Evolutionary conservation across 441 rosid species (phyloP).

Genomic region (Croton setiger): DNA sequence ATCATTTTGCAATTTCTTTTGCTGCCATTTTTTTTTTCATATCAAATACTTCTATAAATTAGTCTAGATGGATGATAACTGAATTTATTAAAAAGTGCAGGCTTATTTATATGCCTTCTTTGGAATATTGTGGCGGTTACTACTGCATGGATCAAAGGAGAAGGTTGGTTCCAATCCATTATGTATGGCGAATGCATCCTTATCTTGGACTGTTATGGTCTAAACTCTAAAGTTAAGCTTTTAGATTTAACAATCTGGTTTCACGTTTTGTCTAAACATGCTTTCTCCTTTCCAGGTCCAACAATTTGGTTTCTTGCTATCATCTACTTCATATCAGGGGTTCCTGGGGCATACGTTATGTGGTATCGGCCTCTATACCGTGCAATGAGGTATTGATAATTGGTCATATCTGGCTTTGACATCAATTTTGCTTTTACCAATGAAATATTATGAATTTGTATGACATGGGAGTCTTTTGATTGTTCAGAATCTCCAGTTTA

Average conservation of each 20-base stretch:
- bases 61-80: slow-evolving; percentile 13
- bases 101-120: slow-evolving; percentile 66
- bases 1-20: background rate
- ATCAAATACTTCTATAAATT: background rate
- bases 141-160: slow-evolving; percentile 89
- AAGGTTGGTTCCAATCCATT: slow-evolving; percentile 46
- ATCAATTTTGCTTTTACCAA: background rate
- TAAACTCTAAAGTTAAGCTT: background rate
- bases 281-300: slow-evolving; percentile 49
- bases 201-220: background rate
- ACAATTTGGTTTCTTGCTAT: slow-evolving; percentile 95
- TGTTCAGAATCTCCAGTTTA: background rate
- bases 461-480: background rate
- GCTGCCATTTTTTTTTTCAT: background rate
- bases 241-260: background rate
- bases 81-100: slow-evolving; percentile 37
- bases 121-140: slow-evolving; percentile 96
- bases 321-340: slow-evolving; percentile 86
- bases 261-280: slow-evolving; percentile 16
- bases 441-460: background rate
- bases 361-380: slow-evolving; percentile 99
- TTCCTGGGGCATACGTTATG: slow-evolving; percentile 83
- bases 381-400: slow-evolving; percentile 78
- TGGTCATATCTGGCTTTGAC: background rate
- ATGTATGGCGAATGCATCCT: slow-evolving; percentile 4